Base-by-base conservation (phyloP, 352 stramenopile genomes). In the Globisporangium nunn region DNA sequence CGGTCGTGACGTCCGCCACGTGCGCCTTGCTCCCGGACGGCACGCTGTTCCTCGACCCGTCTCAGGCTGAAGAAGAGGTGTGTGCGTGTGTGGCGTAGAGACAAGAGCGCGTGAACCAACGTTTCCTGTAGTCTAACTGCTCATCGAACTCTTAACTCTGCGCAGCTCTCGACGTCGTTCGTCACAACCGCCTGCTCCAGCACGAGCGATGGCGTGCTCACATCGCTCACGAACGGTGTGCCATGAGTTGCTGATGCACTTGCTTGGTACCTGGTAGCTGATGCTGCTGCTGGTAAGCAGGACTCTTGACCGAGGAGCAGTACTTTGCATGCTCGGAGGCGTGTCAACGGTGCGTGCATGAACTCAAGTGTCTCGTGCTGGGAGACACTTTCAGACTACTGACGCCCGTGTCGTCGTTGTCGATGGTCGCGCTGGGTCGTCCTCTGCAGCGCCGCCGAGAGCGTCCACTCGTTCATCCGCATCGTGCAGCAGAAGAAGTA, bases 251-350 rank as follows among this genome's bases (percentile, higher is more conserved):
- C 41, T 46, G 41, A 28, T 3, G 14, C 23, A 23, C 3, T 46
- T 7, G 41, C 14, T 23, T 3, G 17, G 14, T 3, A 28, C 14
- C 17, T 23, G 41, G 14, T 14, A 23, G 44, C 41, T 50, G 23
- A 28, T 54, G 17, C 8, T 45, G 30, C 8, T 54, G 35, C 56
- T 58, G 14, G 50, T 46, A 1, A 6, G 52, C 43, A 87, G 77
- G 78, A 31, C 59, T 90, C 47, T 64, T 91, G 46, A 79, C 74
- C 6, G 81, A 93, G 68, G 80, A 88, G 39, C 77, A 91, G 57
- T 93, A 89, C 56, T 93, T 93, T 67, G 78, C 83, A 30, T 87
- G 79, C 47, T 88, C 79, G 0, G 83, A 93, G 55, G 82, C 82
- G 29, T 93, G 83, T 11, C 78, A 87, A 45, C 67, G 83, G 82